Percentiles rank a stretch among this genome's conserved stretches.
Conservation (phyloP, 148 eudicot genomes). For the Rhododendron henanense region DNA sequence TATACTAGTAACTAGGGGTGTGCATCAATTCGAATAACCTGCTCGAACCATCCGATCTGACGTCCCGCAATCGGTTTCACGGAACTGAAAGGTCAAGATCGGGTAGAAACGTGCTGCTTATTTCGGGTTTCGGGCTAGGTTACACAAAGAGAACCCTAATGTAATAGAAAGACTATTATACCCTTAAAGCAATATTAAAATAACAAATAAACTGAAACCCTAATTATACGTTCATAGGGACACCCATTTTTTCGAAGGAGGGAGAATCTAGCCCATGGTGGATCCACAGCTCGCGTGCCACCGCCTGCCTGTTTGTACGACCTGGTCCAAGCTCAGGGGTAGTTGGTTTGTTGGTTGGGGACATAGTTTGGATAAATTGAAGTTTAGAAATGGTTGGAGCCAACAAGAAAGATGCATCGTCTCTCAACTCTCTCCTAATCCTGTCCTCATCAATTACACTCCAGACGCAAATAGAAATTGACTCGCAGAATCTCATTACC, state of each 20-base stretch:
- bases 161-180: too few species aligned
- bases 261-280: neutral
- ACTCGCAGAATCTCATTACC: neutral
- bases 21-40: too few species aligned
- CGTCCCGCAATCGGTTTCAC: too few species aligned
- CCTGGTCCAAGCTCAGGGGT: neutral
- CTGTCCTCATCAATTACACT: neutral
- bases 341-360: neutral
- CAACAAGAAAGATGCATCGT: neutral
- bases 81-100: too few species aligned
- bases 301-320: neutral
- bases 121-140: too few species aligned
- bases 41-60: too few species aligned
- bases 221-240: neutral
- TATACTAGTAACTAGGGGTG: neutral
- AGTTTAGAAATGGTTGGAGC: too few species aligned
- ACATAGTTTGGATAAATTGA: too few species aligned
- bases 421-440: neutral
- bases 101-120: too few species aligned
- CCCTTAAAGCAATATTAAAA: too few species aligned
- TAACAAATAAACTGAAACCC: too few species aligned
- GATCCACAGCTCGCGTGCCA: neutral
- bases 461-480: neutral
- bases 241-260: neutral
- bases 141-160: too few species aligned